Evolutionary conservation across 192 early-diverging fungal genomes (phyloP).

Genomic region (Linnemannia schmuckeri): DNA sequence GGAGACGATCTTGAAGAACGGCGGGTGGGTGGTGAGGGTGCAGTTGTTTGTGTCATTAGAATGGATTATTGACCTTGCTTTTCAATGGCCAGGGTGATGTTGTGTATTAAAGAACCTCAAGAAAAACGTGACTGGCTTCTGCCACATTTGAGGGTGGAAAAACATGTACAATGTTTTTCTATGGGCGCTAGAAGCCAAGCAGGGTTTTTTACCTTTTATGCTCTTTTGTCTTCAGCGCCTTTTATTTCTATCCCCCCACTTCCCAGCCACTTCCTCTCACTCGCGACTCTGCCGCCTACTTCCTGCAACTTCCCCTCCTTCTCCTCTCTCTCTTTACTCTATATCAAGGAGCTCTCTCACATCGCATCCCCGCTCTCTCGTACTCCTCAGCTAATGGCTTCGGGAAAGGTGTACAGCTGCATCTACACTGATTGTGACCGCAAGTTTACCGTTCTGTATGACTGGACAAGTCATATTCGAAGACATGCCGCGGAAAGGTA

Average conservation of each 20-base stretch:
- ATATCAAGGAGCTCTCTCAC: no score
- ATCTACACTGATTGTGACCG: constrained; percentile 5
- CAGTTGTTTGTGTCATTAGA: neutral
- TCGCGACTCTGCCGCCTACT: no score
- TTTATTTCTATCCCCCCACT: neutral
- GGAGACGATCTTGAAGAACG: neutral
- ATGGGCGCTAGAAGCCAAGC: no score
- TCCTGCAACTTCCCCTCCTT: no score
- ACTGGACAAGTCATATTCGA: constrained; percentile 33
- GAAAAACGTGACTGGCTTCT: no score
- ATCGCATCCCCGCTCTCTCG: neutral
- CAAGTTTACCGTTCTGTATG: constrained; percentile 18
- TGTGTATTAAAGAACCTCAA: neutral
- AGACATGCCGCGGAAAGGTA: constrained; percentile 14
- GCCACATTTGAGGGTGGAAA: no score
- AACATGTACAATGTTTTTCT: no score
- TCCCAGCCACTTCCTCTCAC: no score
- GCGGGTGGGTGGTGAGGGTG: neutral
- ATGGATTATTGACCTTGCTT: neutral
- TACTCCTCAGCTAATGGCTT: neutral
- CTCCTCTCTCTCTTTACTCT: no score
- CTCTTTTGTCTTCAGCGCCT: neutral
- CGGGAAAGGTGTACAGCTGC: neutral
- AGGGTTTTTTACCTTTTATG: neutral
- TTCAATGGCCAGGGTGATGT: neutral